A percentile compares a stretch with the other conserved stretches of the same genome.
Conservation (phyloP, 371 early-diverging fungal species). For the Syncephalastrum contaminatum region DNA sequence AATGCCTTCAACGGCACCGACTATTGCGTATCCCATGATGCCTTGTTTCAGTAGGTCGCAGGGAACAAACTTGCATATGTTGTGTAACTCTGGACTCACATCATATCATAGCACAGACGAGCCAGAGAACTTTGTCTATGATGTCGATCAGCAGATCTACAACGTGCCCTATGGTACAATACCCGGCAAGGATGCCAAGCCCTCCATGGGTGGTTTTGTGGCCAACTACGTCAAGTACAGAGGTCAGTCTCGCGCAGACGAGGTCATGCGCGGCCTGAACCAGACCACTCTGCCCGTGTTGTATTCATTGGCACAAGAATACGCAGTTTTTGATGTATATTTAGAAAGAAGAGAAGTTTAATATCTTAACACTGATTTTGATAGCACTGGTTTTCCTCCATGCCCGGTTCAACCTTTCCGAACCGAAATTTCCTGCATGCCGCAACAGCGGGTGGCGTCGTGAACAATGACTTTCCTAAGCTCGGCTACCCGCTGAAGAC, state of each 20-base stretch:
- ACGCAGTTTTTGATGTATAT: conserved; percentile 21
- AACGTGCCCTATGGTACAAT: conserved; percentile 7
- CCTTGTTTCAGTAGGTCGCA: conserved; percentile 13
- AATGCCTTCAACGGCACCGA: conserved; percentile 11
- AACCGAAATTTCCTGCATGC: conserved; percentile 27
- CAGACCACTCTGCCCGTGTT: conserved; percentile 16
- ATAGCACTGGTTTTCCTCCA: conserved; percentile 24
- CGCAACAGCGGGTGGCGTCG: conserved; percentile 23
- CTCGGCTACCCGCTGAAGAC: conserved; percentile 17
- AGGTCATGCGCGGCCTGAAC: conserved; percentile 19
- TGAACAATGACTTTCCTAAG: conserved; percentile 12
- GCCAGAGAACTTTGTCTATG: conserved; percentile 21
- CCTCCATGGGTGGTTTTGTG: conserved; percentile 23
- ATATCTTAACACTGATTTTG: neutral
- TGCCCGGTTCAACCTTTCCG: conserved; percentile 26
- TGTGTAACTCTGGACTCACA: neutral
- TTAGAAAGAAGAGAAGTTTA: neutral
- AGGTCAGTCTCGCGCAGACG: conserved; percentile 4
- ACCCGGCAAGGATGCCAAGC: conserved; percentile 2
- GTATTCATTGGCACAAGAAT: conserved; percentile 20
- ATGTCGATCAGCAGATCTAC: conserved; percentile 22
- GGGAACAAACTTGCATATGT: neutral
- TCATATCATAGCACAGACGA: conserved; percentile 13
- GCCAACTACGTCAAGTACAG: conserved; percentile 11
- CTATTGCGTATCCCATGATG: conserved; percentile 19